These are phyloP conservation scores for Psilocybe cubensis DNA, from an alignment of 768 basidiomycete genomes.

Conservation along the genomic window DNA sequence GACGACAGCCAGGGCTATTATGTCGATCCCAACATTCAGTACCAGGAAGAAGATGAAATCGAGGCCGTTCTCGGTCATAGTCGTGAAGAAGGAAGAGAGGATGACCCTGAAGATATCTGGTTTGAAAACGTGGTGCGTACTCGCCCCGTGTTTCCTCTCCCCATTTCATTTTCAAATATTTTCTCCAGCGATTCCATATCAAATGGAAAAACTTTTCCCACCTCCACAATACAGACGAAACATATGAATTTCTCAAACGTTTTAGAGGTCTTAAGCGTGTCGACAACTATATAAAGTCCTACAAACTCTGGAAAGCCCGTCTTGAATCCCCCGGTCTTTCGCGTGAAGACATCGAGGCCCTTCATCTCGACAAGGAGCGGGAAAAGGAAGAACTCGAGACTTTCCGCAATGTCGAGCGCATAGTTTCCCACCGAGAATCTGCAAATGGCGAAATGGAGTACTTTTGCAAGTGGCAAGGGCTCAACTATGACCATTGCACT, in stretches of 20 bases:
- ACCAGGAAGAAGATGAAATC: constrained; percentile 84
- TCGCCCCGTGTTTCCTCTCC: constrained; percentile 10
- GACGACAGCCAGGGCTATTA: constrained; percentile 59
- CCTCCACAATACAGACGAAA: constrained; percentile 99
- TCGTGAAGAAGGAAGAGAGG: constrained; percentile 80
- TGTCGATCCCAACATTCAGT: constrained; percentile 52
- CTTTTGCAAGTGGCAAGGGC: constrained; percentile 95
- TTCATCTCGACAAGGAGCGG: constrained; percentile 89
- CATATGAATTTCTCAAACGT: constrained; percentile 92
- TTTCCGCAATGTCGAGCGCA: constrained; percentile 89
- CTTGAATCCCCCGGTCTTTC: constrained; percentile 68
- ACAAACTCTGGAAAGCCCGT: constrained; percentile 72
- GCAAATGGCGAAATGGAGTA: constrained; percentile 71
- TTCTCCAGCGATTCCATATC: constrained; percentile 89
- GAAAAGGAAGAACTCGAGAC: constrained; percentile 90
- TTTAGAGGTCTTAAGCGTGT: constrained; percentile 97
- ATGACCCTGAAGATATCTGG: constrained; percentile 82
- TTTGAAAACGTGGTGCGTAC: constrained; percentile 80
- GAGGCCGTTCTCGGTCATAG: constrained; percentile 88
- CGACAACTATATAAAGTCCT: constrained; percentile 97
- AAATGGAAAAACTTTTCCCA: constrained; percentile 99
- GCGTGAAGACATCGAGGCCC: constrained; percentile 87
- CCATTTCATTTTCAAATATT: constrained; percentile 17
- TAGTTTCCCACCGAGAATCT: constrained; percentile 78
- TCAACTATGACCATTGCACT: constrained; percentile 93